A percentile compares a stretch with the other conserved stretches of the same genome.
Evolutionary conservation across 2,329 filamentous ascomycete species (phyloP).

Genomic region (Epichloe elymi): DNA sequence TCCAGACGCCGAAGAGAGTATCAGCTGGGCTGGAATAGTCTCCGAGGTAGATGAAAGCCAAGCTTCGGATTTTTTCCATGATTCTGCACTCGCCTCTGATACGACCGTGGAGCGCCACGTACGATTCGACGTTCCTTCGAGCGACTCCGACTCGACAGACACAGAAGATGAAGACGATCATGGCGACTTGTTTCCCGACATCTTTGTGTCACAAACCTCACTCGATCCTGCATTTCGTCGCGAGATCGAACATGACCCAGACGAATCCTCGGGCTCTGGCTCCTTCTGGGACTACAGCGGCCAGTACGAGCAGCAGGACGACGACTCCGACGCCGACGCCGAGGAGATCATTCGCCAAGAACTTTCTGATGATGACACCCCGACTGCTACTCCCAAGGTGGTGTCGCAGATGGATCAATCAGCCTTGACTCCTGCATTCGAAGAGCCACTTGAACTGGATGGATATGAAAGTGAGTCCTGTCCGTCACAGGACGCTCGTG

Average conservation of each 20-base stretch:
- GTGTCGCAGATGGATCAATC: constrained; percentile 16
- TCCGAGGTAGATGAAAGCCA: constrained; percentile 32
- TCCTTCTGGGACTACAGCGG: constrained; percentile 53
- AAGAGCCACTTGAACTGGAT: constrained; percentile 31
- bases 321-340: constrained; percentile 31
- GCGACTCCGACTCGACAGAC: constrained; percentile 54
- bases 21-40: constrained; percentile 43
- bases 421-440: constrained; percentile 17
- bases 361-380: constrained; percentile 28
- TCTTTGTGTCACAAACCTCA: constrained; percentile 63
- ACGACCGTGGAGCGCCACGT: constrained; percentile 46
- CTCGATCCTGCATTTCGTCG: constrained; percentile 60
- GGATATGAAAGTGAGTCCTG: constrained; percentile 46
- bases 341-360: constrained; percentile 25
- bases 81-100: constrained; percentile 30
- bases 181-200: constrained; percentile 59
- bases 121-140: constrained; percentile 56
- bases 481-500: constrained; percentile 5
- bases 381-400: constrained; percentile 27
- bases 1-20: constrained; percentile 29
- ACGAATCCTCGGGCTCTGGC: constrained; percentile 42
- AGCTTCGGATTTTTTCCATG: constrained; percentile 28
- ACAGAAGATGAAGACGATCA: constrained; percentile 48
- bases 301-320: constrained; percentile 24
- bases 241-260: constrained; percentile 57